phyloP scores from a whole-genome alignment of 805 yeast species.

The Tetrapisispora taiwanensis region DNA sequence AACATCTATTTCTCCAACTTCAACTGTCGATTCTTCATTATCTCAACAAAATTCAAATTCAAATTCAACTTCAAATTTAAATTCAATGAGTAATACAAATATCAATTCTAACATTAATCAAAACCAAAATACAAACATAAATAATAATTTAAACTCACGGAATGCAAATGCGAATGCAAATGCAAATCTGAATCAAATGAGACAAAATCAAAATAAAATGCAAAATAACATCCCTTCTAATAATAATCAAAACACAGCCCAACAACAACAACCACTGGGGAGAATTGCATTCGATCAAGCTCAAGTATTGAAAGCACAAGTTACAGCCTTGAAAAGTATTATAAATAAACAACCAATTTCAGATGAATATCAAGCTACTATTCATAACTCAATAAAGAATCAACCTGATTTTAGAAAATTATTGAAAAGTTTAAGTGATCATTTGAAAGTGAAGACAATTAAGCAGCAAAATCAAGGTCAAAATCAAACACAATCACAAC shows the following conservation, averaged over 20 bases:
- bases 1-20: neutral
- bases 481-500: neutral
- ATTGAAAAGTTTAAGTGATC: slow-evolving; percentile 23
- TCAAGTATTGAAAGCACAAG: slow-evolving; percentile 26
- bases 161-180: no score
- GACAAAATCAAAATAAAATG: neutral
- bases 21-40: slow-evolving; percentile 11
- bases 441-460: slow-evolving; percentile 13
- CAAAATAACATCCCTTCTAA: neutral
- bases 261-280: neutral
- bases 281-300: slow-evolving; percentile 17
- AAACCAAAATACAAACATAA: slow-evolving; percentile 7
- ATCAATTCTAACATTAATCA: slow-evolving; percentile 1
- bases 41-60: neutral
- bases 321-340: slow-evolving; percentile 26
- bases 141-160: no score
- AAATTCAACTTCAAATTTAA: no score
- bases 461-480: neutral
- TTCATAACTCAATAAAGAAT: slow-evolving; percentile 24
- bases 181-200: neutral
- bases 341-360: slow-evolving; percentile 26
- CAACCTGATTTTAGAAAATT: slow-evolving; percentile 28
- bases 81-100: no score
- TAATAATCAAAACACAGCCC: neutral
- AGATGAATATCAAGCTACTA: slow-evolving; percentile 16